Evolutionary conservation across 164 flowering plant species (phyloP).

Genomic region (Euptelea pleiosperma): DNA sequence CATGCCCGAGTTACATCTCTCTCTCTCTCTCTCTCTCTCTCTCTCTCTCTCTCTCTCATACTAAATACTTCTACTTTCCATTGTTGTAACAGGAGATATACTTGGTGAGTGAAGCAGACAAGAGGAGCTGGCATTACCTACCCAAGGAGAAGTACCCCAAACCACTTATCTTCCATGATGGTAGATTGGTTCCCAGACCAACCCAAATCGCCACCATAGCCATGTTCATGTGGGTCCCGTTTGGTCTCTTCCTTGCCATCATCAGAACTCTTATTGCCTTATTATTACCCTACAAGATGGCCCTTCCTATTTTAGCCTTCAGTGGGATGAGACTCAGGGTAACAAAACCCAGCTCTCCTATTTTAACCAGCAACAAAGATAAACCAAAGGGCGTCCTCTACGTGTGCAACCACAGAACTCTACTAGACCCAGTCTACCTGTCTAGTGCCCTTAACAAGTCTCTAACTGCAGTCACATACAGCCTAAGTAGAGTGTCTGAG

Average conservation of each 20-base stretch:
- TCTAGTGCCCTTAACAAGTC: constrained; percentile 16
- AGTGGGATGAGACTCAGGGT: constrained; percentile 23
- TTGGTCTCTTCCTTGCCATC: constrained; percentile 34
- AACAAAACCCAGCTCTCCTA: constrained; percentile 3
- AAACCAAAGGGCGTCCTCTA: constrained; percentile 36
- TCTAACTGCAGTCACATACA: constrained; percentile 35
- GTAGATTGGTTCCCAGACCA: constrained; percentile 52
- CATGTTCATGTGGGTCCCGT: constrained; percentile 58
- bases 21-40: too few relatives aligned
- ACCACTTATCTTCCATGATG: constrained; percentile 67
- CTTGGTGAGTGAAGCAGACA: constrained; percentile 35
- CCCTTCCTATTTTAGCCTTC: constrained; percentile 15
- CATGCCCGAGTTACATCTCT: too few relatives aligned
- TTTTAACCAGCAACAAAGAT: background rate
- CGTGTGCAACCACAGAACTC: constrained; percentile 67
- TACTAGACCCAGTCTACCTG: constrained; percentile 39
- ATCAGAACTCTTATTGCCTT: constrained; percentile 20
- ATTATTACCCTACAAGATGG: constrained; percentile 27
- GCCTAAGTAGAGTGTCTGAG: constrained; percentile 27
- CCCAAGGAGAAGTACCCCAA: constrained; percentile 46
- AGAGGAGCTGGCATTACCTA: constrained; percentile 29
- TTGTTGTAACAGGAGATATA: constrained; percentile 40
- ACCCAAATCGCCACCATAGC: constrained; percentile 32
- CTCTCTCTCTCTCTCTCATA: background rate
- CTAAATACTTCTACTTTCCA: constrained; percentile 1